Evolutionary conservation across 257 asterid genomes (phyloP).

Genomic region (Datura wrightii): DNA sequence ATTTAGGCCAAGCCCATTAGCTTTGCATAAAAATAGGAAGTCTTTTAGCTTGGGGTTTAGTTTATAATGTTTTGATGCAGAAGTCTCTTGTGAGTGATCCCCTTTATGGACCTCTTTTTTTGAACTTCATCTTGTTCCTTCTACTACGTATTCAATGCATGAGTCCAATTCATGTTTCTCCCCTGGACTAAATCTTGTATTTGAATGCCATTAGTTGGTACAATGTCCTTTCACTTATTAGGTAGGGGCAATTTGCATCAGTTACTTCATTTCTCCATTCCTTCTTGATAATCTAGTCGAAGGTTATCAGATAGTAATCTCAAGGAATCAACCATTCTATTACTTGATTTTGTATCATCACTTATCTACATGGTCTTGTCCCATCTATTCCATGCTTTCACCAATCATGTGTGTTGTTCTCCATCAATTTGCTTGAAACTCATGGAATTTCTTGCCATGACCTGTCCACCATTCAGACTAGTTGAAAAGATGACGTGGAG

Average conservation of each 20-base stretch:
- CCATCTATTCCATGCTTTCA: not conserved
- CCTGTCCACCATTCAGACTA: not conserved
- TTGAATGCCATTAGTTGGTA: not conserved
- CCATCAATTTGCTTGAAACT: slow-evolving; percentile 4
- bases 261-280: not conserved
- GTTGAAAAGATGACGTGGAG: not conserved
- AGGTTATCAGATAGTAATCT: not conserved
- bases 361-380: not conserved
- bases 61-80: not conserved
- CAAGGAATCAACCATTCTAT: slow-evolving; percentile 12
- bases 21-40: not conserved
- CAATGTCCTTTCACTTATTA: not conserved
- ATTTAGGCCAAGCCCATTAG: not conserved
- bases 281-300: slow-evolving; percentile 13
- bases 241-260: slow-evolving; percentile 23
- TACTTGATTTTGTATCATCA: not conserved
- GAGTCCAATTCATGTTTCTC: not conserved
- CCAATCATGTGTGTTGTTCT: not conserved
- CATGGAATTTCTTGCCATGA: not conserved
- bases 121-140: not conserved
- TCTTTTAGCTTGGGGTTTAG: not conserved
- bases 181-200: not conserved
- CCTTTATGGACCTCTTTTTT: not conserved
- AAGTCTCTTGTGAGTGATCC: not conserved
- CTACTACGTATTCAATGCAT: not conserved